Percentiles rank a stretch among this genome's conserved stretches.
Evolutionary conservation across 192 early-diverging fungal species (phyloP).

Genomic region (Glomus cerebriforme): DNA sequence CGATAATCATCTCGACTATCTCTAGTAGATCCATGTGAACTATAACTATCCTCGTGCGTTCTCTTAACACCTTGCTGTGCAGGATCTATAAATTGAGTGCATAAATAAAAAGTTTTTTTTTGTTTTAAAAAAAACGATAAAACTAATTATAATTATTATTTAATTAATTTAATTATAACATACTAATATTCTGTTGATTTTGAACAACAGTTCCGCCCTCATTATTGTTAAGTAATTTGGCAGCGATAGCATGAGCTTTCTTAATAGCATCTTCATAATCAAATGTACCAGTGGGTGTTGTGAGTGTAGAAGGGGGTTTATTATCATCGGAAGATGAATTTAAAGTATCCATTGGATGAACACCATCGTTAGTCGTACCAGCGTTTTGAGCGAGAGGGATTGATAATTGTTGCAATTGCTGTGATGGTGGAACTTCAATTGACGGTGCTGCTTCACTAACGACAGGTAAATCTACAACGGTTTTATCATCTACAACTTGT

Average conservation of each 20-base stretch:
- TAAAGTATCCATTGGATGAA: not conserved
- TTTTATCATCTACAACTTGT: not conserved
- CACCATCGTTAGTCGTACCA: not conserved
- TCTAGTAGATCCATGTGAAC: constrained; percentile 22
- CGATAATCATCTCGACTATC: constrained; percentile 37
- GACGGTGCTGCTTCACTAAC: not conserved
- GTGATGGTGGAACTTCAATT: not conserved
- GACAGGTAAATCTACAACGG: not conserved
- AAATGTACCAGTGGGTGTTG: constrained; percentile 32
- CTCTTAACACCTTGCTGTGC: constrained; percentile 27
- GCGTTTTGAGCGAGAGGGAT: not conserved
- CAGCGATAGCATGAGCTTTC: constrained; percentile 79
- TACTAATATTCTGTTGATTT: constrained; percentile 32
- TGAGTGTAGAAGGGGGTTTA: constrained; percentile 19
- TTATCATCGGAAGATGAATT: not conserved
- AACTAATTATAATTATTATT: too few species aligned
- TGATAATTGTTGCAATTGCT: too few species aligned
- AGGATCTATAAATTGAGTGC: too few species aligned
- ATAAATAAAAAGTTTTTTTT: too few species aligned
- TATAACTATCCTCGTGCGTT: constrained; percentile 26
- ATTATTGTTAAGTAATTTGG: constrained; percentile 52
- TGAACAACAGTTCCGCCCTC: constrained; percentile 22
- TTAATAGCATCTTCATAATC: constrained; percentile 69
- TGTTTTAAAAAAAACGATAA: too few species aligned
- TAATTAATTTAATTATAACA: not conserved